Conservation (phyloP, 2,329 filamentous ascomycete species). For the Aureobasidium sp. region DNA sequence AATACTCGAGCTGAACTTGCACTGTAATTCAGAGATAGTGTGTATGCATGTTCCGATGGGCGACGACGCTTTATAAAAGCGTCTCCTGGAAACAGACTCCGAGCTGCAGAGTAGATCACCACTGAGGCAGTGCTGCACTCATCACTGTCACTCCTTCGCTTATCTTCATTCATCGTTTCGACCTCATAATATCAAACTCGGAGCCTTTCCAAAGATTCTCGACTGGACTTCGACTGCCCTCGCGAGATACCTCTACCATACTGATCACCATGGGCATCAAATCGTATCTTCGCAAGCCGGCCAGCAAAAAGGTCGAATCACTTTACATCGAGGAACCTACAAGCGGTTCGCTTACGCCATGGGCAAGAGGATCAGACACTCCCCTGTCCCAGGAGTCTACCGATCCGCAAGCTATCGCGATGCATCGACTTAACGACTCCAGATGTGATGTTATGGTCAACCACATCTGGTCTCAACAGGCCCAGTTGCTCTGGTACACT, state of each 20-base stretch:
- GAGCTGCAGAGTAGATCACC: neutral
- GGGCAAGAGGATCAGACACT: neutral
- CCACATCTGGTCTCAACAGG: conserved; percentile 68
- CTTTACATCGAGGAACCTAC: neutral
- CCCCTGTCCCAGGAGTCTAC: neutral
- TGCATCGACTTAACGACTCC: conserved; percentile 50
- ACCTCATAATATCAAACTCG: too few species aligned
- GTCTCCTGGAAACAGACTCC: neutral
- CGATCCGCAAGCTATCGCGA: neutral
- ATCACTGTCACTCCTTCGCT: too few species aligned
- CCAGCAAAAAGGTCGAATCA: neutral
- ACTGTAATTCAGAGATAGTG: neutral
- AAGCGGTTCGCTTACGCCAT: neutral
- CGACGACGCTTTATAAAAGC: neutral
- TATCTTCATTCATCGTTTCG: neutral
- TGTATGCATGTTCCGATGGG: neutral
- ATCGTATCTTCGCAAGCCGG: neutral
- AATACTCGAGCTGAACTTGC: neutral
- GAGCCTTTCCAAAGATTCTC: too few species aligned
- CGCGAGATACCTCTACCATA: neutral
- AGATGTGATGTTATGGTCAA: conserved; percentile 70
- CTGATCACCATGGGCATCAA: neutral
- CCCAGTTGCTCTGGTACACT: conserved; percentile 59
- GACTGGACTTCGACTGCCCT: too few species aligned
- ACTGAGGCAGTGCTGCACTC: too few species aligned